Evolutionary conservation across 1,284 basidiomycete species (phyloP).

Genomic region (Pyrrhoderma noxium): DNA sequence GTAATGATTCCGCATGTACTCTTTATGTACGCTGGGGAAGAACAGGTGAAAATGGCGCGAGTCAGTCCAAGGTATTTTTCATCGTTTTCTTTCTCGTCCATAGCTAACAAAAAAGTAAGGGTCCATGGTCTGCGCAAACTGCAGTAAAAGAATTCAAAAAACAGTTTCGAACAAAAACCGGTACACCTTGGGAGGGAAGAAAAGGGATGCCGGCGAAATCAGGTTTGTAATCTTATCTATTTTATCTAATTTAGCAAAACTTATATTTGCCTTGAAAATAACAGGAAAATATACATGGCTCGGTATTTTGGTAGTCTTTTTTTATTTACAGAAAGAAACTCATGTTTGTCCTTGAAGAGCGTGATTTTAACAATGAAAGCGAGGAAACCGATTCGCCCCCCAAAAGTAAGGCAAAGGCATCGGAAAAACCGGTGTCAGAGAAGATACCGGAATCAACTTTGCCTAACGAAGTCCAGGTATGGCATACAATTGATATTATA

Average conservation of each 20-base stretch:
- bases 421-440: slow-evolving; percentile 30
- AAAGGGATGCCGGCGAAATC: slow-evolving; percentile 52
- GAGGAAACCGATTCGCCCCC: slow-evolving; percentile 20
- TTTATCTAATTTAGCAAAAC: not conserved
- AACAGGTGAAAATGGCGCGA: slow-evolving; percentile 49
- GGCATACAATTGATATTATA: slow-evolving; percentile 2
- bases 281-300: slow-evolving; percentile 60
- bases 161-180: slow-evolving; percentile 53
- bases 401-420: slow-evolving; percentile 23
- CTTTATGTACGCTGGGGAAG: slow-evolving; percentile 58
- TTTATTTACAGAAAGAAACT: not conserved
- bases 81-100: not conserved
- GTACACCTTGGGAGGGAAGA: slow-evolving; percentile 43
- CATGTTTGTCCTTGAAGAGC: slow-evolving; percentile 30
- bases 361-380: slow-evolving; percentile 33
- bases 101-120: slow-evolving; percentile 21
- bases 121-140: slow-evolving; percentile 27
- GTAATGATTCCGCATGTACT: slow-evolving; percentile 30
- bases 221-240: slow-evolving; percentile 14
- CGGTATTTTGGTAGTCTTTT: slow-evolving; percentile 27
- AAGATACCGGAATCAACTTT: slow-evolving; percentile 42
- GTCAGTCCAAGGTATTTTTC: slow-evolving; percentile 39
- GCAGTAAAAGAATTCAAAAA: slow-evolving; percentile 53
- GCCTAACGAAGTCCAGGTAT: slow-evolving; percentile 40
- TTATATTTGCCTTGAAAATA: slow-evolving; percentile 22